Base-by-base conservation (phyloP, 2,329 filamentous ascomycete genomes). In the Colletotrichum caudatum region DNA sequence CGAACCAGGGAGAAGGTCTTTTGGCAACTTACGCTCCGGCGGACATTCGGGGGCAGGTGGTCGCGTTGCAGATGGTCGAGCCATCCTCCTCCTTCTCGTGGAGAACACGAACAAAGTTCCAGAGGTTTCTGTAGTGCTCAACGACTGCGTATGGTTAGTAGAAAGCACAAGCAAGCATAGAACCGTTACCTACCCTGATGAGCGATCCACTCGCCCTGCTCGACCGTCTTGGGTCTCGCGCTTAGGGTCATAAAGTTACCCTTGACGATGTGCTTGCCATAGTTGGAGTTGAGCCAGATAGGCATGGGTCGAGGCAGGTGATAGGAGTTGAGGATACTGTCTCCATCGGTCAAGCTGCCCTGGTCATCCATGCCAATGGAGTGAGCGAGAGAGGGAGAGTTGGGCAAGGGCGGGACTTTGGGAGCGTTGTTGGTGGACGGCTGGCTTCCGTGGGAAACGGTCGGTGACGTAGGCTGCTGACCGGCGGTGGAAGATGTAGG, bases 181-280 rank as follows among this genome's bases (percentile, higher is more conserved):
- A 8, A 9, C n/a, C n/a, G 11, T 56, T 61, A 77, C 84, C 79
- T 87, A 97, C 95, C 91, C 87, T 98, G 95, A 81, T 98, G 94
- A 74, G 95, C 95, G 76, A 98, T 88, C 95, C 95, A 98, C 82
- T 98, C 95, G 75, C 94, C 95, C 79, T 94, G 91, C 78, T 98
- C 95, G 57, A 98, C 93, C 68, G 96, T 95, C 84, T 95, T 95
- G 29, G 95, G 95, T 79, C 95, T 92, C 61, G 94, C 94, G 77
- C 95, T 97, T 71, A 98, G 84, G 14, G 95, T 98, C 92, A 97
- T 94, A 80, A 98, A 98, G 84, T 98, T 98, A 71, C 95, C 95
- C 85, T 95, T 97, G 78, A 98, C 95, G 75, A 97, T 97, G 78
- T 97, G 91, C 79, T 92, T 93, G 66, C 93, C 91, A 79, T 93